Percentiles rank a stretch among this genome's conserved stretches.
These are phyloP conservation scores for Lachancea cidri DNA, from an alignment of 805 yeast genomes.

Conservation along the genomic window DNA sequence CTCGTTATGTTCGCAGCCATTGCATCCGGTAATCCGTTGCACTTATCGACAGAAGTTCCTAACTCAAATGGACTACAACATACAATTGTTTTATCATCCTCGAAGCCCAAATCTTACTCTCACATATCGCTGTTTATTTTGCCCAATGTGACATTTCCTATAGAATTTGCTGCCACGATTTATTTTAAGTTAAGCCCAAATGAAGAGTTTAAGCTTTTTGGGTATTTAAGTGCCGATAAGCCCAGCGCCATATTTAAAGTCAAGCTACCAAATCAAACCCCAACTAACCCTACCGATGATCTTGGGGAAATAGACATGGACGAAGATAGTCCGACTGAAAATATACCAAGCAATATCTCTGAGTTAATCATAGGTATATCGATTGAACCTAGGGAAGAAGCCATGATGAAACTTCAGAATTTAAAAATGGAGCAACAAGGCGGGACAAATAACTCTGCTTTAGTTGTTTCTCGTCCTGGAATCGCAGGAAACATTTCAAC, in stretches of 20 bases:
- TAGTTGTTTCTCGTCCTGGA: slow-evolving; percentile 28
- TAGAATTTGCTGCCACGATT: slow-evolving; percentile 72
- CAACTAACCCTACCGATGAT: slow-evolving; percentile 29
- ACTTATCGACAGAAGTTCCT: slow-evolving; percentile 34
- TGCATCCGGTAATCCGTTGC: slow-evolving; percentile 36
- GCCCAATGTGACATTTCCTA: slow-evolving; percentile 74
- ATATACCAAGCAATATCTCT: slow-evolving; percentile 36
- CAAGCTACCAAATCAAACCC: slow-evolving; percentile 34
- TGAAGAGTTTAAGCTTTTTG: slow-evolving; percentile 58
- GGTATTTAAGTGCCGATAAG: slow-evolving; percentile 56
- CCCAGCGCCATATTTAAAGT: slow-evolving; percentile 91
- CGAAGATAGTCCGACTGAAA: slow-evolving; percentile 39
- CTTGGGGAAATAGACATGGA: slow-evolving; percentile 56
- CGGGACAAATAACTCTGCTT: slow-evolving; percentile 13
- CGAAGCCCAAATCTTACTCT: slow-evolving; percentile 39
- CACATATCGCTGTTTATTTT: slow-evolving; percentile 80
- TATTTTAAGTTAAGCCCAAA: slow-evolving; percentile 74
- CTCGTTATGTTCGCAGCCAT: slow-evolving; percentile 39
- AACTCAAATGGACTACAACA: slow-evolving; percentile 35
- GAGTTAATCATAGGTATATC: slow-evolving; percentile 73
- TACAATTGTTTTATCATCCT: slow-evolving; percentile 32
- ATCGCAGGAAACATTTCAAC: slow-evolving; percentile 19
- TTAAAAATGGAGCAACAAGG: slow-evolving; percentile 31
- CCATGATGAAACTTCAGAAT: slow-evolving; percentile 50
- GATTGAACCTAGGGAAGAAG: slow-evolving; percentile 70